Percentiles rank a stretch among this genome's conserved stretches.
Evolutionary conservation across 2,329 filamentous ascomycete species (phyloP).

Genomic region (Lasiodiplodia sp.): DNA sequence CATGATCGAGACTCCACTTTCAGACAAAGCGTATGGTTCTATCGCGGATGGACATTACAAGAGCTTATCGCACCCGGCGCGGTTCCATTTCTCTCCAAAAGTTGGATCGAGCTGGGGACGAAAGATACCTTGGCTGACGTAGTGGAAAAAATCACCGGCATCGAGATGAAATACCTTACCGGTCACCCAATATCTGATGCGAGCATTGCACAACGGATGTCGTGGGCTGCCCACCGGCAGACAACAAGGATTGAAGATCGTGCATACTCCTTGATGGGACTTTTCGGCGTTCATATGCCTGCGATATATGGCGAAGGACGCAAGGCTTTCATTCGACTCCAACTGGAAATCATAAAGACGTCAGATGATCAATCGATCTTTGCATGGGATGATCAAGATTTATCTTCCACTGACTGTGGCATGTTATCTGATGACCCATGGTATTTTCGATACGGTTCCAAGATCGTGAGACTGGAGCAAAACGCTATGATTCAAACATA

Average conservation of each 20-base stretch:
- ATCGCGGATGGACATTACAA: slow-evolving; percentile 29
- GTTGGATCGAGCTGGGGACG: slow-evolving; percentile 6
- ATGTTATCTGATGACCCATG: too few relatives aligned
- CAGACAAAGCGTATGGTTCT: slow-evolving; percentile 23
- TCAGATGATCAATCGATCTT: too few relatives aligned
- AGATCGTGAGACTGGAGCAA: too few relatives aligned
- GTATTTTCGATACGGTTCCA: too few relatives aligned
- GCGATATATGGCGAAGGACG: background rate
- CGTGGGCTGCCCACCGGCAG: too few relatives aligned
- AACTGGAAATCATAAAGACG: too few relatives aligned
- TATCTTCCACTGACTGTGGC: too few relatives aligned
- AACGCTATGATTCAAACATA: too few relatives aligned
- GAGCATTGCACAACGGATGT: slow-evolving; percentile 36
- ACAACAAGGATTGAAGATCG: slow-evolving; percentile 35
- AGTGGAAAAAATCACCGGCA: background rate
- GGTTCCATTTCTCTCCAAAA: slow-evolving; percentile 13
- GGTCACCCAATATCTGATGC: too few relatives aligned
- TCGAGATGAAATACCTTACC: background rate
- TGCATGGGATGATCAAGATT: too few relatives aligned
- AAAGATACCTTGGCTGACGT: background rate
- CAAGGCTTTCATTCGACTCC: background rate
- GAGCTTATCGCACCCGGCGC: slow-evolving; percentile 26
- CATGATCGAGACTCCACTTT: too few relatives aligned
- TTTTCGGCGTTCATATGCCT: slow-evolving; percentile 36
- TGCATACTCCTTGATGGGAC: slow-evolving; percentile 37